These are phyloP conservation scores for Pestalotiopsis sp. DNA, from an alignment of 2,329 filamentous ascomycete genomes.

Conservation along the genomic window DNA sequence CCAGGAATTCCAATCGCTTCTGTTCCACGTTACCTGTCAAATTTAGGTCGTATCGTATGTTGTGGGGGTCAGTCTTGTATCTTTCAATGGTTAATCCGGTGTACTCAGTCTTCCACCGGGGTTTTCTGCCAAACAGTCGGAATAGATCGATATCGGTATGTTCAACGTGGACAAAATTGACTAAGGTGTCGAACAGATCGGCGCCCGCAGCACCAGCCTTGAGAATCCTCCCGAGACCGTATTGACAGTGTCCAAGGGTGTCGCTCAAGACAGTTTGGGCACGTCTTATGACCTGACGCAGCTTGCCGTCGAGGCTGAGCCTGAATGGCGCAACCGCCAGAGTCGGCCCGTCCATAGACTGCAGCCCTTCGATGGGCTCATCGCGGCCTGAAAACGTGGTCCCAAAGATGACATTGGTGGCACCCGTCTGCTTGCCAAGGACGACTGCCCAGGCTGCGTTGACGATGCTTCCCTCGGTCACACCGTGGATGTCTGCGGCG, in stretches of 20 bases:
- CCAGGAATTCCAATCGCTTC: background rate
- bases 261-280: background rate
- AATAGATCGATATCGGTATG: background rate
- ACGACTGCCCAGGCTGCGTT: background rate
- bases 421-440: background rate
- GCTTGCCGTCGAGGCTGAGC: background rate
- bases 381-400: background rate
- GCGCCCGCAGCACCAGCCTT: background rate
- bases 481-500: background rate
- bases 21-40: background rate
- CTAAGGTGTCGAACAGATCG: background rate
- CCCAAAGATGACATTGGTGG: background rate
- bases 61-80: background rate
- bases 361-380: background rate
- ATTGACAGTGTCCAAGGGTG: background rate
- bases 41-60: background rate
- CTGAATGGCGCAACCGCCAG: background rate
- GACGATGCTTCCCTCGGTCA: background rate
- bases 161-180: background rate
- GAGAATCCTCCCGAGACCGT: background rate
- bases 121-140: background rate
- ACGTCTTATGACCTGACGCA: background rate
- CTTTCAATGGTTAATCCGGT: background rate
- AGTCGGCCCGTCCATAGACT: conserved; percentile 3
- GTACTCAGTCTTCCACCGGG: background rate